Conservation (phyloP, 345 rosid species). For the Brassica rapa region DNA sequence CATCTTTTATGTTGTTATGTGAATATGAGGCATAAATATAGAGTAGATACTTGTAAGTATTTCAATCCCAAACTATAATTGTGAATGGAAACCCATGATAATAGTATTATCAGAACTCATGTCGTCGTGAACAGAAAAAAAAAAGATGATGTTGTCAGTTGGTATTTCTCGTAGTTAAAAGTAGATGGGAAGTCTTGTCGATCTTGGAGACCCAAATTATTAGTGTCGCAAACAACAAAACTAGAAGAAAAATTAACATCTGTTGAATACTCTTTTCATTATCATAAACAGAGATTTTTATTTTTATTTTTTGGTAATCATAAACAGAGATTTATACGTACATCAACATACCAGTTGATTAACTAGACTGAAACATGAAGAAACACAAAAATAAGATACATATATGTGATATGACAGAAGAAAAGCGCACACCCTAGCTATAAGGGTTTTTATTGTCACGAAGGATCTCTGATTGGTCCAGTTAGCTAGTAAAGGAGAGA, state of each 20-base stretch:
- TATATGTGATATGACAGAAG: neutral
- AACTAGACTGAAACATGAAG: slow-evolving; percentile 26
- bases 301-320: neutral
- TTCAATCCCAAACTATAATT: neutral
- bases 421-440: slow-evolving; percentile 10
- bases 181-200: slow-evolving; percentile 1
- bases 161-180: neutral
- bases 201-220: neutral
- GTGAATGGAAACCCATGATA: neutral
- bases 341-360: slow-evolving; percentile 31
- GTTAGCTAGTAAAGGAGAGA: slow-evolving; percentile 37
- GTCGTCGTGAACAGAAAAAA: too few species aligned
- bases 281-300: slow-evolving; percentile 13
- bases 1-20: neutral
- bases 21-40: neutral
- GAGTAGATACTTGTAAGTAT: neutral
- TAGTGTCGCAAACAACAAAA: neutral
- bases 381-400: neutral
- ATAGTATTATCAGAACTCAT: neutral
- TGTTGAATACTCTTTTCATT: slow-evolving; percentile 21
- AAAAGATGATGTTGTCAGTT: neutral
- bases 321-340: slow-evolving; percentile 11
- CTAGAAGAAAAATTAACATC: neutral
- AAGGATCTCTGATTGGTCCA: neutral
- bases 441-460: slow-evolving; percentile 19